Evolutionary conservation across 2,329 filamentous ascomycete genomes (phyloP).

Genomic region (Fusarium pseudonygamai): DNA sequence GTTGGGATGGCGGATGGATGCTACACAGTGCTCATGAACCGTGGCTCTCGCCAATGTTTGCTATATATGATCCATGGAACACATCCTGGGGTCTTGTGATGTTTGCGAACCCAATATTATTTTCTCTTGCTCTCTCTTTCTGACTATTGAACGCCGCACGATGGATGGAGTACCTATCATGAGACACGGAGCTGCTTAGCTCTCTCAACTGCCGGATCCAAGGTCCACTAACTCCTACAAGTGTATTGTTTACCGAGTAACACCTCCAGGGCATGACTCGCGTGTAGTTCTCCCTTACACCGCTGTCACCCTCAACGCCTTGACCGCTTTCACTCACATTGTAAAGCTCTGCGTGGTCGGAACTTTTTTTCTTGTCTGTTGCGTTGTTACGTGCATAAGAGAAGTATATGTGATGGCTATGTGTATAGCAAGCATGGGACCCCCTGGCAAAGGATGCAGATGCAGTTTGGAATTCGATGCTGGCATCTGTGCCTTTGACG

Average conservation of each 20-base stretch:
- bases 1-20: slow-evolving; percentile 8
- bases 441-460: slow-evolving; percentile 9
- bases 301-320: slow-evolving; percentile 12
- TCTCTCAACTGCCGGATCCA: slow-evolving; percentile 22
- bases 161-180: neutral
- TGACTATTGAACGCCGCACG: neutral
- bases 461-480: slow-evolving; percentile 21
- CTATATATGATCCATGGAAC: slow-evolving; percentile 16
- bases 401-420: slow-evolving; percentile 12
- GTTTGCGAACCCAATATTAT: neutral
- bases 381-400: slow-evolving; percentile 26
- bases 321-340: slow-evolving; percentile 21
- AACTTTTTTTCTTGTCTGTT: slow-evolving; percentile 15
- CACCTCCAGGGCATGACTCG: slow-evolving; percentile 24
- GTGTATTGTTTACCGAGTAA: slow-evolving; percentile 12
- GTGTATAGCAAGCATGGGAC: slow-evolving; percentile 10
- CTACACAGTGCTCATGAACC: slow-evolving; percentile 27
- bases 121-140: neutral
- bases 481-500: slow-evolving; percentile 27
- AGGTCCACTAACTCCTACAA: slow-evolving; percentile 24
- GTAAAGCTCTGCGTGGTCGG: slow-evolving; percentile 4
- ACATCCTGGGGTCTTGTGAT: slow-evolving; percentile 11
- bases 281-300: slow-evolving; percentile 23
- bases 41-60: slow-evolving; percentile 4
- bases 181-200: slow-evolving; percentile 1